Evolutionary conservation across 805 yeast species (phyloP), one percentile per base, ranked within the genome.

Genomic region (Yamadazyma sp.): DNA sequence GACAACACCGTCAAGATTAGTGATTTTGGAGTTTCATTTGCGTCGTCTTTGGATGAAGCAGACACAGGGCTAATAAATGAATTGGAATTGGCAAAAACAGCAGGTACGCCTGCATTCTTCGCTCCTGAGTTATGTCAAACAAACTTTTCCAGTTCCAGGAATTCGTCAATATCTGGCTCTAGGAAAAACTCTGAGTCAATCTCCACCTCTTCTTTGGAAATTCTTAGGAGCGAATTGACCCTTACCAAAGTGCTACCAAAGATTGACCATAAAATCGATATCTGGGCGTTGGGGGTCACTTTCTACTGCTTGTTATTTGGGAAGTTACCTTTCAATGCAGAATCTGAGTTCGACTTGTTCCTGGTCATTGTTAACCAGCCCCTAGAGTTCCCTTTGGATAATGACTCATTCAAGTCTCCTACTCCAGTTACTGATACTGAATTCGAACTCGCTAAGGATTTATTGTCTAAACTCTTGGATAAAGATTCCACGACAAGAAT

Each of bases 221-320:
- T 52, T 9, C 40, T 53, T 21, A 50, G 40, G 24, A 57, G 53
- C 37, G 54, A 53, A 19, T 38, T 49, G 4, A 39, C 50, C 10
- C 38, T 41, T 3, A 44, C 55, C 4, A 54, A 54, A 33, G 32
- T 54, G 9, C 23, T 52, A 20, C 76, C 80, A 4, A 77, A 71
- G 37, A 83, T 91, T 28, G 82, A 86, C 37, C 72, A 81, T 55
- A 88, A 85, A 59, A 85, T 93, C 38, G 99, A 93, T 62, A 84
- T 91, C n/a, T 93, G 99, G 99, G 95, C 99, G 0, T 61, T 89
- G 14, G 99, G 99, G 8, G 89, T 91, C 5, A 90, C 98, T 0
- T 64, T 93, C 12, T 93, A 80, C 59, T 90, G 97, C 56, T 64
- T 93, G 25, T 55, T 91, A 10, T 91, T 86, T 63, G 99, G 99